Base-by-base conservation (phyloP, 345 rosid genomes). In the Isatis tinctoria region DNA sequence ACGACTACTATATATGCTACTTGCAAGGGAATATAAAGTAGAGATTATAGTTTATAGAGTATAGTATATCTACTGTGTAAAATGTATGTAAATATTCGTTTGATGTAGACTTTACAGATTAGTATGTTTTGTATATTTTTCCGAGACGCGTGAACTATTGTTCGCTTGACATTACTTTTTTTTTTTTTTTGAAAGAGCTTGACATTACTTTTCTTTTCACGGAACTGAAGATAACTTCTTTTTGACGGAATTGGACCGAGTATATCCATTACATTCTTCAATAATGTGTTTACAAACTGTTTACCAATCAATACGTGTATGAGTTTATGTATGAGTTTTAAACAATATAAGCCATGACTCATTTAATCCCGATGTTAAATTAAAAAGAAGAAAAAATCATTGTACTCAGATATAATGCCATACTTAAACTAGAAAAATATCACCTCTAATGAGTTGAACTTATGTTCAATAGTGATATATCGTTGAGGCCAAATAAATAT, bases 31-130 rank as follows among this genome's bases (percentile, higher is more conserved):
- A 65, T 51, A 58, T 48, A 57, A 40, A 33, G 54, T 58, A 44
- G 22, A n/a, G n/a, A n/a, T n/a, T n/a, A n/a, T n/a, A n/a, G n/a
- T n/a, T n/a, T n/a, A n/a, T n/a, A n/a, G n/a, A n/a, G n/a, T n/a
- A n/a, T n/a, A n/a, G 10, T 24, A 30, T 32, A 57, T 18, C 45
- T 56, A 24, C 62, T 16, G 52, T 63, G 57, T 52, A 51, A 56
- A 47, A 1, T 56, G 30, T 74, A 40, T 65, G 49, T 65, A 43
- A 65, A 33, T 57, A 65, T 74, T 57, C 67, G 73, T 67, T 67
- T 67, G 73, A 74, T 59, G 68, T 40, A 59, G 68, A 67, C 73
- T 47, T 48, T 27, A 56, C 51, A 65, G 37, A 33, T 39, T 40
- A 20, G 10, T 53, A 4, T n/a, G 17, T 12, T 51, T 18, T 52